Base-by-base conservation (phyloP, 2,329 filamentous ascomycete species). In the Escovopsis sp. region DNA sequence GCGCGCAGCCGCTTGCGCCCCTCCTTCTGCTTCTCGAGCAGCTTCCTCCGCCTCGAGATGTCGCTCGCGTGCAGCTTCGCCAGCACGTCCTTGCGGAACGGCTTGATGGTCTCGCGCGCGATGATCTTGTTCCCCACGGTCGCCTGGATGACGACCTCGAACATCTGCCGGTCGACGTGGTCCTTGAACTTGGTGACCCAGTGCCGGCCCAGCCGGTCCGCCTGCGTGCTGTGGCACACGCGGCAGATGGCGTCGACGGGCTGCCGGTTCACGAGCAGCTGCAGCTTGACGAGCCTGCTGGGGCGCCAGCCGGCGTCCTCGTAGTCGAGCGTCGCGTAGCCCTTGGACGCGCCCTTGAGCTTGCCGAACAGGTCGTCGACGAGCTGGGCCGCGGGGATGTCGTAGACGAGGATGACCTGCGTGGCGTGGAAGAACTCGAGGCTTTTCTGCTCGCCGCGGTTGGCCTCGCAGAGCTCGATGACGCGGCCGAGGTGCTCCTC, bases 301-400 rank as follows among this genome's bases (percentile, higher is more conserved):
- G 74, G 65, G 16, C 81, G 77, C 75, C 87, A 98, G 0, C 84
- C 89, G 0, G 87, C 82, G 52, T 98, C 91, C 63, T 98, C 91
- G 58, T 98, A 98, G 60, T 98, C 91, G 5, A 98, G 73, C 31
- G 84, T 91, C 0, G 91, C 91, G 53, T 98, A 98, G 10, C 91
- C 91, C 59, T 94, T 95, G 2, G 88, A 95, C 0, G 78, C 74
- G 32, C 87, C 85, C 60, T 98, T 98, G 41, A 98, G 70, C 61
- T 94, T 95, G 40, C 91, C 91, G 58, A 98, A 98, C 56, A 98
- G 81, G 61, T 98, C 91, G 52, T 96, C 91, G 1, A 98, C 91
- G 4, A 98, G 70, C 41, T 94, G 85, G 2, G 87, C 79, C 1
- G 94, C 72, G 0, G 91, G 91, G 1, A 98, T 64, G 40, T 88